Base-by-base conservation (phyloP, 2,329 filamentous ascomycete species). In the Penicillium sumatraense region DNA sequence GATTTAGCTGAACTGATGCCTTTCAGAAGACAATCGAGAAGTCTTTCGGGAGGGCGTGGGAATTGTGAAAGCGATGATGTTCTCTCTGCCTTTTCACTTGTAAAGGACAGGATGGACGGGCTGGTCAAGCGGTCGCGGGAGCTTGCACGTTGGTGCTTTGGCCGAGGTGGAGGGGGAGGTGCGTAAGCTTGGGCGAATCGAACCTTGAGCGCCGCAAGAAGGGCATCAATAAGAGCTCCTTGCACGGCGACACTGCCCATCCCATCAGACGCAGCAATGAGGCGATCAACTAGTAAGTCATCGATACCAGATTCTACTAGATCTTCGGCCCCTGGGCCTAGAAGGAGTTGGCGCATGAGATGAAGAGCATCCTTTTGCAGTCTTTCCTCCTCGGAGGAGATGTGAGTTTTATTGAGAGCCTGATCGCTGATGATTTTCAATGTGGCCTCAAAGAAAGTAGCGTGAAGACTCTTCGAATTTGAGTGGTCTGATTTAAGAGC, bases 11-110 rank as follows among this genome's bases (percentile, higher is more conserved):
- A 90, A 51, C 89, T 86, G 47, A 99, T 87, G 0, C 92, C 95
- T 42, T 87, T 85, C 57, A 91, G 87, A 11, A 99, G 81, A 68
- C 91, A 96, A 59, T 90, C 82, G n/a, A 99, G 75, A 31, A 87
- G 79, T 14, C 89, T 86, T 18, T 90, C 89, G 3, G 87, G 83
- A 14, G 77, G 75, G 23, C 71, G 74, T 45, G 74, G 72, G 44
- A 76, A 60, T 10, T 69, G 61, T 5, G 71, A 62, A 13, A 73
- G 61, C 20, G 60, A 60, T 14, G 61, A 61, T 14, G 68, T 61
- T 46, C 73, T 76, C 36, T 82, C 77, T 40, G 65, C 66, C 49
- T 73, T 74, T 27, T 81, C 79, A 26, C 72, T 74, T n/a, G 67
- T 75, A 26, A 80, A 68, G n/a, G 79, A 81, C 36, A 77, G 60